phyloP scores from a whole-genome alignment of 2,329 filamentous ascomycete genomes.

The Gyromitra esculenta region DNA sequence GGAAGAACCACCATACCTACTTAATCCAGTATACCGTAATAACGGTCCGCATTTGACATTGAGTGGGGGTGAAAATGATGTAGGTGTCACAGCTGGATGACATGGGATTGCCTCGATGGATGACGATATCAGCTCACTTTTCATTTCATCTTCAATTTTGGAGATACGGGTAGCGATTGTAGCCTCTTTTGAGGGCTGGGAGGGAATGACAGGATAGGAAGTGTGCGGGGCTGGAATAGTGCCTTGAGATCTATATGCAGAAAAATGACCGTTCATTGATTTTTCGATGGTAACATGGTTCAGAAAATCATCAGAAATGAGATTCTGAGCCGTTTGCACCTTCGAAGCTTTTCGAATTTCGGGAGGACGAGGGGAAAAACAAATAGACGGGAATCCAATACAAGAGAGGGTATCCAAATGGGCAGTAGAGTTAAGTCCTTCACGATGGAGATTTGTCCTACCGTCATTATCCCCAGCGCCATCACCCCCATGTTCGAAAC shows the following conservation, averaged over 20 bases:
- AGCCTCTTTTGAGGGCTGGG: background rate
- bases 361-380: background rate
- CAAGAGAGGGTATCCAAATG: constrained; percentile 1
- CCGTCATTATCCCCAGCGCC: constrained; percentile 39
- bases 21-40: constrained; percentile 86
- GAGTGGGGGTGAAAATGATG: constrained; percentile 81
- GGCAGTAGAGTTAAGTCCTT: background rate
- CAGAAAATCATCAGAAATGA: constrained; percentile 1
- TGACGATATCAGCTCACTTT: constrained; percentile 51
- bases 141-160: constrained; percentile 49
- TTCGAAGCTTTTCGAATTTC: background rate
- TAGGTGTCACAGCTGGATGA: constrained; percentile 64
- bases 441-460: constrained; percentile 44
- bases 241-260: constrained; percentile 6
- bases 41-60: constrained; percentile 91
- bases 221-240: background rate
- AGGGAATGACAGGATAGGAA: constrained; percentile 5
- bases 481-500: constrained; percentile 15
- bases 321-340: background rate
- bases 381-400: constrained; percentile 18
- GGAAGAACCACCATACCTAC: constrained; percentile 67
- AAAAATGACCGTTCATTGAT: constrained; percentile 21
- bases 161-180: background rate
- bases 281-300: constrained; percentile 9
- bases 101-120: constrained; percentile 52